Evolutionary conservation across 139 green algal species (phyloP).

Genomic region (Penium margaritaceum): DNA sequence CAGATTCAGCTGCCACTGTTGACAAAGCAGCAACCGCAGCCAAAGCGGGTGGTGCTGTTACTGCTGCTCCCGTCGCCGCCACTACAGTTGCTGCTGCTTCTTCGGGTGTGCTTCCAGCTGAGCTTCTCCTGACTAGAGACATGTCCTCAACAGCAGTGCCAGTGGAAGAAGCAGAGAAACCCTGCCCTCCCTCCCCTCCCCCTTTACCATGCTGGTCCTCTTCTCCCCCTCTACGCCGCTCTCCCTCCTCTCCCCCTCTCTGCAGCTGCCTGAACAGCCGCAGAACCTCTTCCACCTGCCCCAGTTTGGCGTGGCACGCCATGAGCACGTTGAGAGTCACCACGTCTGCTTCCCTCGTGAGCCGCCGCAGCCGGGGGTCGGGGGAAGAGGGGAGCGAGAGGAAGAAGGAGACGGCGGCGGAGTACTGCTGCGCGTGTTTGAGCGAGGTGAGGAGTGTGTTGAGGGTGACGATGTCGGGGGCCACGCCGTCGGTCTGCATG

Average conservation of each 20-base stretch:
- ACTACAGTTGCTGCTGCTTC: not conserved
- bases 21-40: no score
- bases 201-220: not conserved
- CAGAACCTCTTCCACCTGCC: constrained; percentile 12
- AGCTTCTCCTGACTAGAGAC: no score
- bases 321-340: constrained; percentile 23
- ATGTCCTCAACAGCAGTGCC: no score
- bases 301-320: constrained; percentile 23
- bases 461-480: constrained; percentile 23
- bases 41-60: no score
- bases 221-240: not conserved
- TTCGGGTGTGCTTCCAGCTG: not conserved
- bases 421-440: constrained; percentile 21
- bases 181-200: not conserved
- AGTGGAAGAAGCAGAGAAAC: no score
- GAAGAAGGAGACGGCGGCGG: constrained; percentile 23
- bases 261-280: constrained; percentile 22
- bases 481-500: constrained; percentile 31
- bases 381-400: not conserved
- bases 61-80: not conserved
- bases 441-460: constrained; percentile 30
- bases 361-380: not conserved
- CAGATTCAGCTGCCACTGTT: no score
- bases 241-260: not conserved
- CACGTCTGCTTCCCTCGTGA: no score